Evolutionary conservation across 768 basidiomycete species (phyloP), one percentile per base, ranked within the genome.

Genomic region (Neoboletus subvelutipes): DNA sequence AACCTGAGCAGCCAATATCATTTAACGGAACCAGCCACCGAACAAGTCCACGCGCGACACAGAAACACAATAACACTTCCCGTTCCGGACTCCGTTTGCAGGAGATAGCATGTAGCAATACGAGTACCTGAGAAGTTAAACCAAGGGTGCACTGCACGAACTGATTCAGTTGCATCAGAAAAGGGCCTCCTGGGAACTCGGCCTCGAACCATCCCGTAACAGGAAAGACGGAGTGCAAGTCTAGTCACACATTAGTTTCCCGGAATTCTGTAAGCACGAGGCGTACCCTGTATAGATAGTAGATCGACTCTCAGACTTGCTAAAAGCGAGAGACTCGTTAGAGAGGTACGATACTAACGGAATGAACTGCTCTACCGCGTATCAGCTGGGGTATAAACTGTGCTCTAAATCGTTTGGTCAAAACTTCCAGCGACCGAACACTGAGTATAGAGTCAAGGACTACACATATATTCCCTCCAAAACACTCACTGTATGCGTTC

Each of bases 371-470:
- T 42, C 48, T 50, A 78, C 80, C 76, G 64, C 63, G 57, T 18
- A 72, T 76, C 5, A 80, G 56, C 36, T 64, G 65, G 0, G 80
- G 80, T 17, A 77, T 58, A 52, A 78, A 78, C 54, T 76, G 63
- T 5, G 69, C 66, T 45, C 76, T 73, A 2, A 80, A 64, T 42
- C 71, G 68, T 1, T 69, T 75, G 11, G 55, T 62, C 37, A 76
- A 48, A 1, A 47, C 1, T 29, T 64, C 66, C n/a, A 47, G 46
- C 17, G 54, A 69, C 54, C 45, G 58, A 55, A 24, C 59, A 53
- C 62, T 73, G 60, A 8, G 8, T 17, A 18, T n/a, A 40, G 20
- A 24, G 41, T 62, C n/a, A 60, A 29, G 20, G 29, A 51, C 17
- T 13, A 40, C 1, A 12, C 24, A 50, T 12, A 52, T 50, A 31